A percentile compares a stretch with the other conserved stretches of the same genome.
Conservation (phyloP, 2,329 filamentous ascomycete species). For the Hypomyces rosellus region DNA sequence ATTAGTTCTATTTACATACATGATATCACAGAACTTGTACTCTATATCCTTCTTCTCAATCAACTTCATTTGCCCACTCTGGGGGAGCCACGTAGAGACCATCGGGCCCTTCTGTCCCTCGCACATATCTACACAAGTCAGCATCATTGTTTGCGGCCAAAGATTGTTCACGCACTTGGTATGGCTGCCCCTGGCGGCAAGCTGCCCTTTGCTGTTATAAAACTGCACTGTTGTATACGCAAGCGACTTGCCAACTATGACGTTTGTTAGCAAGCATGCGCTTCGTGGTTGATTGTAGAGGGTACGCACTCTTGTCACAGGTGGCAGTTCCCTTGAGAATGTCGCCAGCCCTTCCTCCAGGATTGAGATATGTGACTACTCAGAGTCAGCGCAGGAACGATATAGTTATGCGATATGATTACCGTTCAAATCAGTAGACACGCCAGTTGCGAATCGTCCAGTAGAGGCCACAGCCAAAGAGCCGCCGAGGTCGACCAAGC, state of each 20-base stretch:
- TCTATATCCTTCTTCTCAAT: constrained; percentile 15
- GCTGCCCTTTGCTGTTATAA: constrained; percentile 50
- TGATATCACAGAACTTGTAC: neutral
- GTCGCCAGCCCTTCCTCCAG: constrained; percentile 52
- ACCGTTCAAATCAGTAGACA: constrained; percentile 61
- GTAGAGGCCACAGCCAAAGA: constrained; percentile 60
- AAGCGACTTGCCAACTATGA: constrained; percentile 55
- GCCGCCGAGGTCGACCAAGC: constrained; percentile 62
- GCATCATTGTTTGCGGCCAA: neutral
- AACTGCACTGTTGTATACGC: constrained; percentile 57
- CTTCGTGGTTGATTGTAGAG: too few relatives aligned
- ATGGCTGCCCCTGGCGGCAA: constrained; percentile 58
- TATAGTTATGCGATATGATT: neutral
- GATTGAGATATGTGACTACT: constrained; percentile 56
- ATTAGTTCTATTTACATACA: neutral
- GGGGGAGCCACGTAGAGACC: constrained; percentile 33
- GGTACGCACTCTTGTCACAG: constrained; percentile 54
- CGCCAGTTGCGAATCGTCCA: constrained; percentile 56
- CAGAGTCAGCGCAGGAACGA: constrained; percentile 4
- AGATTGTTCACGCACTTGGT: constrained; percentile 47
- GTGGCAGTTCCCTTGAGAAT: constrained; percentile 49
- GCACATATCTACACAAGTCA: constrained; percentile 33
- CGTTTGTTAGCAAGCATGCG: constrained; percentile 10
- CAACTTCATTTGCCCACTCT: constrained; percentile 28
- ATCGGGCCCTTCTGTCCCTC: constrained; percentile 29